Evolutionary conservation across 345 rosid species (phyloP).

Genomic region (Excoecaria agallocha): DNA sequence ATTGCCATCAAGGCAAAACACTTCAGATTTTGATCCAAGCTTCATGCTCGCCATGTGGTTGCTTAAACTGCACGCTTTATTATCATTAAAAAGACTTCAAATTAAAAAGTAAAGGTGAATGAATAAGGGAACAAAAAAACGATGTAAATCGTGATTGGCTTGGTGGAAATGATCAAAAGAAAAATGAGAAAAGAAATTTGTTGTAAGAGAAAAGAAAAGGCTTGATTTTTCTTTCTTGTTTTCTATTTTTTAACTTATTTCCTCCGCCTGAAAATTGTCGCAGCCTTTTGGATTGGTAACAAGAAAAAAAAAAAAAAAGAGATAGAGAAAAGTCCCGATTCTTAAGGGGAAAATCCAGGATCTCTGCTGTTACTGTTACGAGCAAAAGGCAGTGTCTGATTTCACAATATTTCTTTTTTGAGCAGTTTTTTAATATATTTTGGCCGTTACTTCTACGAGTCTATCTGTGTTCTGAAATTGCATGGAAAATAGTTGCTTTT

Average conservation of each 20-base stretch:
- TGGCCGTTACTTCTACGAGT: background rate
- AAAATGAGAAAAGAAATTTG: background rate
- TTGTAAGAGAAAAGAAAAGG: background rate
- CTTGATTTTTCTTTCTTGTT: background rate
- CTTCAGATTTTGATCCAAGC: slow-evolving; percentile 89
- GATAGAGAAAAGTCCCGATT: slow-evolving; percentile 41
- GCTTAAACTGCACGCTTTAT: slow-evolving; percentile 12
- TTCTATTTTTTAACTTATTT: background rate
- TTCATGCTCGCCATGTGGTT: slow-evolving; percentile 70
- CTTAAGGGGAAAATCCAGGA: slow-evolving; percentile 56
- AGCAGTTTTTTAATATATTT: too few species aligned
- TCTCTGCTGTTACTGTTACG: slow-evolving; percentile 42
- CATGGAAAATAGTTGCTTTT: too few species aligned
- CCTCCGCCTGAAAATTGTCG: background rate
- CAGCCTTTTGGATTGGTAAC: slow-evolving; percentile 10
- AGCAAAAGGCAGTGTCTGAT: slow-evolving; percentile 21
- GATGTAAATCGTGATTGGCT: slow-evolving; percentile 11
- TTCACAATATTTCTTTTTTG: background rate
- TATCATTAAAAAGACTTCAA: slow-evolving; percentile 13
- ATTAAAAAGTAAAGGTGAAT: background rate
- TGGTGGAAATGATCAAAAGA: too few species aligned
- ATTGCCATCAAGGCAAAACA: slow-evolving; percentile 62
- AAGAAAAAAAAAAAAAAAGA: background rate
- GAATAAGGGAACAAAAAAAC: background rate
- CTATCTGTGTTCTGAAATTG: too few species aligned